Base-by-base conservation (phyloP, 2,329 filamentous ascomycete genomes). In the Cordyceps farinosa region DNA sequence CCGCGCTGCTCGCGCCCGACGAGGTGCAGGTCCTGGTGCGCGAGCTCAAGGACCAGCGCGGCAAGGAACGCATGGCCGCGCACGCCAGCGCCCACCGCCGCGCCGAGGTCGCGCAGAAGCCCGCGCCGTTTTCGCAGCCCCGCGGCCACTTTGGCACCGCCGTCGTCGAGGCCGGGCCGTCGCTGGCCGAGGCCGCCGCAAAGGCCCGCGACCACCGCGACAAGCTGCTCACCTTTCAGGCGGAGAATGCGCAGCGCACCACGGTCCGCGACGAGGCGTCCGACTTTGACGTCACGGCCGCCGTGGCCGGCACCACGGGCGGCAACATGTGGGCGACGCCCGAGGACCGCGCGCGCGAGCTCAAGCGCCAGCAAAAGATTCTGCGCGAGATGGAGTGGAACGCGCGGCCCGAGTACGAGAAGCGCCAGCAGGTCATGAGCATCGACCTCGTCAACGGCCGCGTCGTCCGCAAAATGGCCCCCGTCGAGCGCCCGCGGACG, bases 311-410 rank as follows among this genome's bases (percentile, higher is more conserved):
- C 79, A 72, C 72, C 4, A 22, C 22, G 22, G 80, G 80, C 0
- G 44, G 80, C 59, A 70, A 74, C 79, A 89, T 95, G 78, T 97
- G 92, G 92, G 90, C 92, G 56, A 91, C 80, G 17, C 91, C 92
- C 0, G 87, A 90, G 66, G 91, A 96, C 74, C 84, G 92, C 48
- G 93, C 92, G 1, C 81, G 87, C 67, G 91, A 95, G 73, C 78
- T 97, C 63, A 96, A 94, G 76, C 84, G 87, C 64, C 93, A 97
- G 76, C 92, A 96, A 76, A 91, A 90, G 73, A 79, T 93, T 3
- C 76, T 96, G 68, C 81, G 91, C 5, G 91, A 96, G 75, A 88
- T 95, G 81, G 91, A 96, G 70, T 96, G 92, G 87, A 90, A 90
- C 68, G 88, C 90, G 4, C 81, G 85, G 58, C 92, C 92, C 0